These are phyloP conservation scores for Viridothelium virens DNA, from an alignment of 495 filamentous ascomycete species.

Conservation along the genomic window DNA sequence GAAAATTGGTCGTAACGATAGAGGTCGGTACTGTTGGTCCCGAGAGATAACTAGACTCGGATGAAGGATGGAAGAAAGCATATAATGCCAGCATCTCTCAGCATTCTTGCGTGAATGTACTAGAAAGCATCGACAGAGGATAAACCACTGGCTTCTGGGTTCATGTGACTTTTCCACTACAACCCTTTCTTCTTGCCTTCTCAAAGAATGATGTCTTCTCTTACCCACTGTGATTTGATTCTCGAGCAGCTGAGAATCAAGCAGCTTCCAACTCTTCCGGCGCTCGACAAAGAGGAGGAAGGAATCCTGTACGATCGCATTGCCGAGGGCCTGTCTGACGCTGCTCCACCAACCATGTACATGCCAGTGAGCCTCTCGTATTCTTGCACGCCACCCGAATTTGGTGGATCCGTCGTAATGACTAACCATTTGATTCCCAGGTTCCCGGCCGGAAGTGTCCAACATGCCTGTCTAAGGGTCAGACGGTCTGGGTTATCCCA, in stretches of 20 bases:
- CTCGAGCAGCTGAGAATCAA: not conserved
- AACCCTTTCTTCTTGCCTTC: not conserved
- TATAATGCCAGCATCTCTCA: not conserved
- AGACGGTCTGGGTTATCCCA: constrained; percentile 37
- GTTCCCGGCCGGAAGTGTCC: constrained; percentile 35
- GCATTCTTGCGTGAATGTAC: not conserved
- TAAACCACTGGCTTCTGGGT: not conserved
- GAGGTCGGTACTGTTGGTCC: not conserved
- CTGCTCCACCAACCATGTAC: not conserved
- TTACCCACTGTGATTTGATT: not conserved
- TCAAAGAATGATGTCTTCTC: not conserved
- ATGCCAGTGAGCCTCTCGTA: constrained; percentile 19
- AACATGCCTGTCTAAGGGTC: constrained; percentile 28
- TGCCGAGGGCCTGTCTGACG: not conserved
- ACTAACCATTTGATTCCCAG: constrained; percentile 17
- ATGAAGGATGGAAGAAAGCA: not conserved
- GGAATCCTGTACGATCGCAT: constrained; percentile 14
- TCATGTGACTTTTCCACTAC: not conserved
- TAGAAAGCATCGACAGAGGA: not conserved
- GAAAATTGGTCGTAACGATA: not conserved
- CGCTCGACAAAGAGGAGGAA: constrained; percentile 6
- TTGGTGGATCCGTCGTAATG: not conserved
- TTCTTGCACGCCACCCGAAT: not conserved
- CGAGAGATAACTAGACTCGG: not conserved
- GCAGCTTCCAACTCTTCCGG: constrained; percentile 2